Percentiles rank a stretch among this genome's conserved stretches.
Evolutionary conservation across 2,329 filamentous ascomycete genomes (phyloP).

Genomic region (Cercospora sp.): DNA sequence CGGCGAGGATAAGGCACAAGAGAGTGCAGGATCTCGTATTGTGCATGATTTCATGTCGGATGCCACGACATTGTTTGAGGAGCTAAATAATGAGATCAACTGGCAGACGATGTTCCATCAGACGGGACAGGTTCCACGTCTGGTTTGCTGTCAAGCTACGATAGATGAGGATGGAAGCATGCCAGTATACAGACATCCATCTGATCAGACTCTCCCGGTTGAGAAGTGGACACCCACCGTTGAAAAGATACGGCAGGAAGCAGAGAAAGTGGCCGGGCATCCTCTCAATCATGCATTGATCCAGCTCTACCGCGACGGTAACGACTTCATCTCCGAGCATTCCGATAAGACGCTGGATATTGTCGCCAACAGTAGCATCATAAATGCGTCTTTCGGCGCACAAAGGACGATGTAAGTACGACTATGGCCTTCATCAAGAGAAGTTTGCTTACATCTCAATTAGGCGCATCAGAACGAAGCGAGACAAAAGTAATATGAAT

Average conservation of each 20-base stretch:
- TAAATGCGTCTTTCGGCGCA: constrained; percentile 91
- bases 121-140: constrained; percentile 83
- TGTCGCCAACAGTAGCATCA: constrained; percentile 74
- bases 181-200: constrained; percentile 92
- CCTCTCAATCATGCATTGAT: constrained; percentile 88
- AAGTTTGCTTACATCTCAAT: neutral
- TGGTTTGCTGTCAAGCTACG: constrained; percentile 84
- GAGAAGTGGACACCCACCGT: constrained; percentile 75
- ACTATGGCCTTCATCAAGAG: neutral
- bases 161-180: constrained; percentile 73
- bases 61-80: constrained; percentile 65
- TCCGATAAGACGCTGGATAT: constrained; percentile 97
- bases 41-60: constrained; percentile 67
- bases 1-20: constrained; percentile 42
- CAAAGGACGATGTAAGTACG: constrained; percentile 70
- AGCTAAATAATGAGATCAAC: constrained; percentile 69
- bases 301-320: constrained; percentile 85
- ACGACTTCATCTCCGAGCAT: constrained; percentile 93
- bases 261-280: constrained; percentile 74
- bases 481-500: constrained; percentile 37
- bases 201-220: constrained; percentile 80
- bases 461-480: constrained; percentile 74
- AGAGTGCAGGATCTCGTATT: constrained; percentile 70
- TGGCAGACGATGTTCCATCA: constrained; percentile 95
- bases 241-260: constrained; percentile 63